A percentile compares a stretch with the other conserved stretches of the same genome.
Evolutionary conservation across 2,329 filamentous ascomycete species (phyloP).

Genomic region (Coniella vitis): DNA sequence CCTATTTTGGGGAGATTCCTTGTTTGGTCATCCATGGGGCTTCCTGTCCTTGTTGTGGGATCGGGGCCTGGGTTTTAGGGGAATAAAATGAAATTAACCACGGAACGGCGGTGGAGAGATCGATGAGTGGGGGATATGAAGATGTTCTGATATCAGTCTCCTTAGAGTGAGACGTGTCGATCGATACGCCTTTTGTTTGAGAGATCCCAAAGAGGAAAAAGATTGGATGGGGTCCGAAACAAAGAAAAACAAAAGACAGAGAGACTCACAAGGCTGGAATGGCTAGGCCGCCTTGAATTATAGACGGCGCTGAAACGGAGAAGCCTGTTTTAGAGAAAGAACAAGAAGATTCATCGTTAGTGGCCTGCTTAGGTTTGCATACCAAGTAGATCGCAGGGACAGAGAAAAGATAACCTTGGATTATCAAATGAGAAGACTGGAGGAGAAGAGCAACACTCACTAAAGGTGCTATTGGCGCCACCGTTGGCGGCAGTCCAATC

Average conservation of each 20-base stretch:
- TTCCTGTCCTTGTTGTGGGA: too few relatives aligned
- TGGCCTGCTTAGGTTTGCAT: background rate
- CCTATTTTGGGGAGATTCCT: too few relatives aligned
- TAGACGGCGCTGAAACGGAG: conserved; percentile 8
- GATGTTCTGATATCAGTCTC: background rate
- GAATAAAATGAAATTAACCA: too few relatives aligned
- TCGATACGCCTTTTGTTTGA: background rate
- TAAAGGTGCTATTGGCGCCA: conserved; percentile 6
- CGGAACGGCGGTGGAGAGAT: too few relatives aligned
- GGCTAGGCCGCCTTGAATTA: background rate
- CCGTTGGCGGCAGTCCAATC: conserved; percentile 9
- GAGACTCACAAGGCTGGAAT: conserved; percentile 2
- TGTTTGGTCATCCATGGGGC: too few relatives aligned
- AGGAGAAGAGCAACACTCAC: background rate
- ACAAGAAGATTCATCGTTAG: background rate
- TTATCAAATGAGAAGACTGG: background rate
- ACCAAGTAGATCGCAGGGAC: background rate
- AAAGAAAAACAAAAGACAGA: background rate
- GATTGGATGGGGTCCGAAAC: too few relatives aligned
- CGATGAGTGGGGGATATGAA: background rate
- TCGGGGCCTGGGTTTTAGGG: too few relatives aligned
- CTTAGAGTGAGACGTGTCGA: background rate
- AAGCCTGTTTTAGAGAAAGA: conserved; percentile 2
- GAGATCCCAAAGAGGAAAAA: background rate
- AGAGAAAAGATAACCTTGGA: too few relatives aligned